These are phyloP conservation scores for Globisporangium mamillatum DNA, from an alignment of 352 stramenopile genomes.

Conservation along the genomic window DNA sequence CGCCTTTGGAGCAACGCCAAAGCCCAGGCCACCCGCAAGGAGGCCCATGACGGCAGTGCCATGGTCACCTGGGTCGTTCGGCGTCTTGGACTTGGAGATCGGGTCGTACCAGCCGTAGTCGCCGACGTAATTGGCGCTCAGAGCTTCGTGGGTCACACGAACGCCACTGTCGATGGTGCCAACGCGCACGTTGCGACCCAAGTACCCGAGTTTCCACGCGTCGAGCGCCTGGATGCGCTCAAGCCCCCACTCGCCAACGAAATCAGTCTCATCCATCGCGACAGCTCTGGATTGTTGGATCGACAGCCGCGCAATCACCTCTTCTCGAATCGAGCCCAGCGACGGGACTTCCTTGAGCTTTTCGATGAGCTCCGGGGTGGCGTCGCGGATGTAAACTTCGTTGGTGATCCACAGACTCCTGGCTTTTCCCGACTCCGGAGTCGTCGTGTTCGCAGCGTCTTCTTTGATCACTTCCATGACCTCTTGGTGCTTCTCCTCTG, in stretches of 20 bases:
- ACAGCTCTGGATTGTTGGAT: conserved; percentile 10
- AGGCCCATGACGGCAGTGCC: conserved; percentile 39
- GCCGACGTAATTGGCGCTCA: conserved; percentile 32
- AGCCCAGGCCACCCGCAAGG: conserved; percentile 22
- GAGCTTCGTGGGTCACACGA: conserved; percentile 28
- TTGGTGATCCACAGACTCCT: conserved; percentile 59
- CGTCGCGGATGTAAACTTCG: conserved; percentile 34
- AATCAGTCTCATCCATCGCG: conserved; percentile 17
- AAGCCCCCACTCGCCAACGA: conserved; percentile 36
- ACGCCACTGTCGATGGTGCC: conserved; percentile 49
- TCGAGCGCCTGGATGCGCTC: conserved; percentile 36
- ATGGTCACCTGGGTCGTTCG: conserved; percentile 35
- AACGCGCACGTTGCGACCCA: conserved; percentile 38
- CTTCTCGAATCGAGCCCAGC: conserved; percentile 29
- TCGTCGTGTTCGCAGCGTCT: conserved; percentile 14
- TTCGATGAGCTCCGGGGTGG: conserved; percentile 32
- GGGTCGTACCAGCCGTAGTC: conserved; percentile 55
- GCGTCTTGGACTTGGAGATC: conserved; percentile 25
- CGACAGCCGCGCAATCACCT: conserved; percentile 22
- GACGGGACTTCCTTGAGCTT: conserved; percentile 28
- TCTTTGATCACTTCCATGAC: conserved; percentile 27
- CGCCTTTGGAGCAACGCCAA: conserved; percentile 35
- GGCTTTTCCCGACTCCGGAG: conserved; percentile 1
- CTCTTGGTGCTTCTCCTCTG: conserved; percentile 26
- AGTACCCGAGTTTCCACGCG: conserved; percentile 35